phyloP scores from a whole-genome alignment of 1,139 yeast species.

The Diutina neorugosa region DNA sequence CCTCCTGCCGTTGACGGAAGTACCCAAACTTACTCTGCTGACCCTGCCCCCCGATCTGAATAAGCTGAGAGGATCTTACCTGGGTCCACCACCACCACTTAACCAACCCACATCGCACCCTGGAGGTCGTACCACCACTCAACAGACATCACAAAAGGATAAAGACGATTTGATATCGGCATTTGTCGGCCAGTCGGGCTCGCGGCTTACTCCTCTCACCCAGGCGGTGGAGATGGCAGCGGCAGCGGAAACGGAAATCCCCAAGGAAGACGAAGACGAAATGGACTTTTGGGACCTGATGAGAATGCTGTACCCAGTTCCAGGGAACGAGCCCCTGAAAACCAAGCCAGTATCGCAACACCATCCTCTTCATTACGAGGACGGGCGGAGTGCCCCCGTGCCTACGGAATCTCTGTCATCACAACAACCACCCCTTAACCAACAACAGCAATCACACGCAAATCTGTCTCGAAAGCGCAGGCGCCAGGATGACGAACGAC shows the following conservation, averaged over 20 bases:
- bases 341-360: background rate
- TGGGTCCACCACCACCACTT: too few species aligned
- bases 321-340: background rate
- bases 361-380: background rate
- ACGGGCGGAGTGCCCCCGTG: background rate
- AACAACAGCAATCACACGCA: conserved; percentile 14
- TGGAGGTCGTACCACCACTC: too few species aligned
- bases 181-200: background rate
- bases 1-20: conserved; percentile 56
- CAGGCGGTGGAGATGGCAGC: conserved; percentile 34
- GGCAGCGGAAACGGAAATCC: conserved; percentile 17
- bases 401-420: conserved; percentile 19
- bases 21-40: conserved; percentile 58
- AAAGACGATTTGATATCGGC: background rate
- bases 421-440: conserved; percentile 37
- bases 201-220: conserved; percentile 25
- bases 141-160: conserved; percentile 7
- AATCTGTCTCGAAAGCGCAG: background rate
- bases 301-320: background rate
- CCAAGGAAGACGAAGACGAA: conserved; percentile 23
- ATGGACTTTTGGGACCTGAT: conserved; percentile 63
- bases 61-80: conserved; percentile 8
- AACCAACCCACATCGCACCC: too few species aligned
- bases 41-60: conserved; percentile 23
- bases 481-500: background rate